Percentiles rank a stretch among this genome's conserved stretches.
These are phyloP conservation scores for Panaeolus cyanescens DNA, from an alignment of 768 basidiomycete species.

Conservation along the genomic window DNA sequence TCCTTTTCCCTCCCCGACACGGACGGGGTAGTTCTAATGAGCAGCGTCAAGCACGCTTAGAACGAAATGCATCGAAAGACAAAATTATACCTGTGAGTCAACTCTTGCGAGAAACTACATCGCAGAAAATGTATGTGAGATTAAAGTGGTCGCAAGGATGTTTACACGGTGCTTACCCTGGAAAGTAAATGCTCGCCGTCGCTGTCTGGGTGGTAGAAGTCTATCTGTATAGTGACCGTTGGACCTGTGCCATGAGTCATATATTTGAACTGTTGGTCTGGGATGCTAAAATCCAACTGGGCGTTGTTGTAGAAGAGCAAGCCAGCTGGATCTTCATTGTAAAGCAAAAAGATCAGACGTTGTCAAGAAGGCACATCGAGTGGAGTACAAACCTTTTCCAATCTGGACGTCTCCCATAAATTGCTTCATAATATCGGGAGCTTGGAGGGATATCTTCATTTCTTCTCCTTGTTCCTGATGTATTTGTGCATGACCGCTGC, in stretches of 20 bases:
- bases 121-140: too few relatives aligned
- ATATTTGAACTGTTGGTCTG: not conserved
- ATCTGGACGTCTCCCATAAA: not conserved
- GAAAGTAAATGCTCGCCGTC: not conserved
- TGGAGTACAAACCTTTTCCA: not conserved
- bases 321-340: not conserved
- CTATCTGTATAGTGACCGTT: not conserved
- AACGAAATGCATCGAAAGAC: not conserved
- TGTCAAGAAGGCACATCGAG: too few relatives aligned
- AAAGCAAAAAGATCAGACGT: not conserved
- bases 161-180: not conserved
- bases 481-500: not conserved
- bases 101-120: not conserved
- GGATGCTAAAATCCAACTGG: not conserved
- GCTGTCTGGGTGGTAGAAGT: not conserved
- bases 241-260: not conserved
- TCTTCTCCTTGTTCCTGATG: not conserved
- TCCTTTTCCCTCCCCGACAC: not conserved
- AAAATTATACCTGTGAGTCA: not conserved
- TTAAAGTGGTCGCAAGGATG: not conserved
- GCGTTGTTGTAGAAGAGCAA: not conserved
- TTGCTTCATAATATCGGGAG: constrained; percentile 3
- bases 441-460: not conserved
- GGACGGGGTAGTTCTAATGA: not conserved
- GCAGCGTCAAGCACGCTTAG: not conserved